Evolutionary conservation across 768 basidiomycete genomes (phyloP).

Genomic region (Rhodotorula graminis): DNA sequence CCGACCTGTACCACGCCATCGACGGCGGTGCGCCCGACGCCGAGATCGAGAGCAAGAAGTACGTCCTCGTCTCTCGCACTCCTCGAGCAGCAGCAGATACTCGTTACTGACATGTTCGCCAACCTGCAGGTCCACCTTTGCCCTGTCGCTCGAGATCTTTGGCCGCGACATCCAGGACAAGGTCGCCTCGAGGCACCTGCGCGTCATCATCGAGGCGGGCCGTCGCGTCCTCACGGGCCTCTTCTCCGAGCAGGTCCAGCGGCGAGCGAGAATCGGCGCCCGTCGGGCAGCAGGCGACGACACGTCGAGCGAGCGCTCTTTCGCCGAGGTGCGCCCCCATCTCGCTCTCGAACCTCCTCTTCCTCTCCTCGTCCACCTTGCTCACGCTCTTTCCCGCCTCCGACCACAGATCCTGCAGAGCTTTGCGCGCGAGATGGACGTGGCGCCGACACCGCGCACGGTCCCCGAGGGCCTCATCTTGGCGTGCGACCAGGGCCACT

Average conservation of each 20-base stretch:
- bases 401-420: background rate
- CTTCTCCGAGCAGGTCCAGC: slow-evolving; percentile 25
- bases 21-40: background rate
- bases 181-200: slow-evolving; percentile 12
- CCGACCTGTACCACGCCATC: slow-evolving; percentile 36
- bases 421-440: background rate
- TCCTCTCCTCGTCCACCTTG: background rate
- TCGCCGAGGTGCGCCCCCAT: slow-evolving; percentile 17
- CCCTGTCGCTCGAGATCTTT: slow-evolving; percentile 24
- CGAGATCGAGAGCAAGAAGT: slow-evolving; percentile 28
- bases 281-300: background rate
- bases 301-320: background rate
- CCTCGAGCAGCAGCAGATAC: accelerated
- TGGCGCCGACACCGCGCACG: too few species aligned
- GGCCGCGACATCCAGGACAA: background rate
- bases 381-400: too few species aligned
- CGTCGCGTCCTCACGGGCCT: slow-evolving; percentile 24
- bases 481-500: background rate
- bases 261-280: background rate
- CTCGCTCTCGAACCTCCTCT: too few species aligned
- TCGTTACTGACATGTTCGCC: background rate
- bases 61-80: background rate
- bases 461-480: background rate
- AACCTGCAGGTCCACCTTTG: slow-evolving; percentile 1
- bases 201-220: slow-evolving; percentile 8